Evolutionary conservation across 306 rosid genomes (phyloP).

Genomic region (Carpinus fangiana): DNA sequence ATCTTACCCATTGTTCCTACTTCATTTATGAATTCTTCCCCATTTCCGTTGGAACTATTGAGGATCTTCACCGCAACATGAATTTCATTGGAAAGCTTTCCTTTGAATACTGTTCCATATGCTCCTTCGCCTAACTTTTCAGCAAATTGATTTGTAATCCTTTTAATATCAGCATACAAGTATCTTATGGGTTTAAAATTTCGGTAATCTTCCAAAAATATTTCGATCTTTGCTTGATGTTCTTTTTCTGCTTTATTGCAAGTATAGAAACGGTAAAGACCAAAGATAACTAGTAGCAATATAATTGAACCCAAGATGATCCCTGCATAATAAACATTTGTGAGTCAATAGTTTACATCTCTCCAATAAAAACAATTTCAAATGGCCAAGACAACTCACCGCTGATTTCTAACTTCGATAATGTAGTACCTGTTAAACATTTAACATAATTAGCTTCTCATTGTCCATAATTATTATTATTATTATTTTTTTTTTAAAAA

Average conservation of each 20-base stretch:
- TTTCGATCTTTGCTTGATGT: constrained; percentile 22
- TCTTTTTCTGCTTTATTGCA: constrained; percentile 8
- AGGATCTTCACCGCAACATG: constrained; percentile 33
- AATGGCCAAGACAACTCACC: no score
- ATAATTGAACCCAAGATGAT: constrained; percentile 14
- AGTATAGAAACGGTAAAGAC: constrained; percentile 2
- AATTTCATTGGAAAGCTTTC: constrained; percentile 27
- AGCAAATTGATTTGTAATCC: constrained; percentile 1
- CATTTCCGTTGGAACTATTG: constrained; percentile 23
- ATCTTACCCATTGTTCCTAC: no score
- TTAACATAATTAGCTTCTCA: no score
- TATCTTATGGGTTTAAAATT: constrained; percentile 34
- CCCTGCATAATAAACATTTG: constrained; percentile 12
- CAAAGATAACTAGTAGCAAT: background rate
- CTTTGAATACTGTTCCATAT: constrained; percentile 31
- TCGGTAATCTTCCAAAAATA: constrained; percentile 29
- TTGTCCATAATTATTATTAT: no score
- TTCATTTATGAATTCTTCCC: constrained; percentile 46
- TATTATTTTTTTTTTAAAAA: no score
- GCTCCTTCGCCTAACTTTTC: constrained; percentile 1
- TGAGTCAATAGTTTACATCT: no score
- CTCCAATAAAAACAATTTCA: no score
- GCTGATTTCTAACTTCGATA: no score
- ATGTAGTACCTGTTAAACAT: no score
- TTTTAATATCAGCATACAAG: constrained; percentile 33